Evolutionary conservation across 495 filamentous ascomycete species (phyloP), one percentile per base, ranked within the genome.

Genomic region (Thozetella sp.): DNA sequence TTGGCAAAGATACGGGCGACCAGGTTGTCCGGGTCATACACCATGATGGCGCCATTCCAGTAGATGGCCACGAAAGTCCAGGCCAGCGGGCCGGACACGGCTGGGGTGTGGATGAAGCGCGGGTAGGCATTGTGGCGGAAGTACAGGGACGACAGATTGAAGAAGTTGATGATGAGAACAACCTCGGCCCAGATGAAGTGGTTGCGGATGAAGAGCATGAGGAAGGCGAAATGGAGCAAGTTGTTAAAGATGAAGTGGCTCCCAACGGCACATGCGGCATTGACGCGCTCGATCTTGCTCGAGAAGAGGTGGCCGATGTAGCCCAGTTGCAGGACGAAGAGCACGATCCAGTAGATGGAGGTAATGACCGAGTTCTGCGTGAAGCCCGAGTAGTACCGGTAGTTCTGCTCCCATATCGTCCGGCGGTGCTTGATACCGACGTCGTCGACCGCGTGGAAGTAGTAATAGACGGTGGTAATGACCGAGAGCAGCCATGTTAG

Each of bases 201-300:
- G 51, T 79, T 83, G 61, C 89, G 86, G 23, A 88, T 86, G 83
- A 93, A 96, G 56, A 96, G 86, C 76, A 93, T 85, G 37, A 96
- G 83, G 76, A 90, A 96, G 52, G 78, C 83, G 53, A 92, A 88
- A 65, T 89, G 79, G 52, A 96, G 83, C 13, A 97, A 72, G 76
- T 96, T 96, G 80, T 89, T 88, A 65, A 90, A 58, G 68, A 95
- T 93, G 73, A 93, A 96, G 76, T 96, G 91, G 59, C 84, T 82
- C 59, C 90, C 92, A 13, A 94, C 87, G 48, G 89, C 83, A 61
- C 88, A 89, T 25, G 93, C 90, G n/a, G 84, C 76, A 40, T 83
- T 82, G 58, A 91, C 86, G 4, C 81, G 65, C 20, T 79, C 79
- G 22, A 77, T 66, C 56, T 89, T 81, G 56, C 79, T 77, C 25